These are phyloP conservation scores for Drosera capensis DNA, from an alignment of 148 eudicot species.

Conservation along the genomic window DNA sequence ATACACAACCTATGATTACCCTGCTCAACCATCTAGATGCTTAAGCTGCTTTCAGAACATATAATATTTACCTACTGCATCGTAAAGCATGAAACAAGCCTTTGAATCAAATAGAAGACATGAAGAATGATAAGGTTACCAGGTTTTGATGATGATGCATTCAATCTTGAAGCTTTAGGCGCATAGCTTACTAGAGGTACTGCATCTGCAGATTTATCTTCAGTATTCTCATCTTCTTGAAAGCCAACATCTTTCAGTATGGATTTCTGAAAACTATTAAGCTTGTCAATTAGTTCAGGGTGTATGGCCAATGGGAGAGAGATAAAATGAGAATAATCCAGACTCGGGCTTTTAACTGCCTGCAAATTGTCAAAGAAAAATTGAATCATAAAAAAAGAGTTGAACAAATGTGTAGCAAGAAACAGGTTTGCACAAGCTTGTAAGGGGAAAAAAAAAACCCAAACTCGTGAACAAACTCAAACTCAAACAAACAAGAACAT, in stretches of 20 bases:
- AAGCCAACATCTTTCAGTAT: slow-evolving; percentile 28
- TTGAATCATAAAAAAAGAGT: too few relatives aligned
- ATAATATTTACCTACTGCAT: too few relatives aligned
- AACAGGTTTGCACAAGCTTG: too few relatives aligned
- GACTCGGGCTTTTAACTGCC: slow-evolving; percentile 52
- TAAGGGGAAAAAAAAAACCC: too few relatives aligned
- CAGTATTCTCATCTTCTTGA: slow-evolving; percentile 18
- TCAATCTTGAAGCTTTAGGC: slow-evolving; percentile 21
- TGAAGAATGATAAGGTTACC: slow-evolving; percentile 27
- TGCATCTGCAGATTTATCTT: slow-evolving; percentile 20
- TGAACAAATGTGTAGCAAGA: too few relatives aligned
- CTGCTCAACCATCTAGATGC: too few relatives aligned
- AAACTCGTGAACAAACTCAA: too few relatives aligned
- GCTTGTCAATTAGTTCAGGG: slow-evolving; percentile 68
- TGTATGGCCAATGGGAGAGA: slow-evolving; percentile 87
- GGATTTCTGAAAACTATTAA: slow-evolving; percentile 49
- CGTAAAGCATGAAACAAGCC: too few relatives aligned
- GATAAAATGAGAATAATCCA: slow-evolving; percentile 76
- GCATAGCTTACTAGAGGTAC: slow-evolving; percentile 45
- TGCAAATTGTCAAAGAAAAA: slow-evolving; percentile 11
- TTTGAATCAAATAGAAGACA: background rate
- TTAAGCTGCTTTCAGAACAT: too few relatives aligned
- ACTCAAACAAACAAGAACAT: too few relatives aligned
- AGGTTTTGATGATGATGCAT: slow-evolving; percentile 14
- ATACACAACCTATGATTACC: too few relatives aligned